A percentile compares a stretch with the other conserved stretches of the same genome.
Conservation (phyloP, 2,329 filamentous ascomycete species). For the Ophiognomonia clavigignenti-juglandacearum region DNA sequence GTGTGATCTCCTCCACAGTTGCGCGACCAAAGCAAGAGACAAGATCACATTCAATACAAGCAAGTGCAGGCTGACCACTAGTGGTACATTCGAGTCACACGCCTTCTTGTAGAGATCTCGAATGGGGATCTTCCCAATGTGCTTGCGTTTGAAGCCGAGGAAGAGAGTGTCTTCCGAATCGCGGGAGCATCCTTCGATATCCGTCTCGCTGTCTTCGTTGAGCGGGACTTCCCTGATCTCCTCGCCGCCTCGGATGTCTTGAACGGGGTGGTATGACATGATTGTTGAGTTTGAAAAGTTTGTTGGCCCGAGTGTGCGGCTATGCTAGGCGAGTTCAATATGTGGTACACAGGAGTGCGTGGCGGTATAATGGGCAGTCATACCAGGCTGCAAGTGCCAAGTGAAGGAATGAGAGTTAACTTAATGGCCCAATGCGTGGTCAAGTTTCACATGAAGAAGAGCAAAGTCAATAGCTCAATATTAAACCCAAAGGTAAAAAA, state of each 20-base stretch:
- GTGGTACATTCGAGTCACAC: neutral
- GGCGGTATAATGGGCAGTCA: no score
- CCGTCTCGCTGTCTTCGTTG: constrained; percentile 3
- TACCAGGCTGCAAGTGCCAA: no score
- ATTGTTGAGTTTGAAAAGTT: neutral
- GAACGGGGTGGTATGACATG: constrained; percentile 5
- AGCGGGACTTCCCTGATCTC: constrained; percentile 4
- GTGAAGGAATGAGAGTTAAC: no score
- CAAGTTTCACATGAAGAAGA: no score
- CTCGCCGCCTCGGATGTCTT: neutral
- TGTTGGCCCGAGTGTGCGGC: no score
- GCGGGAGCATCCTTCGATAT: neutral
- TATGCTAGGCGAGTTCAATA: no score
- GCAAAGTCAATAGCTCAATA: no score
- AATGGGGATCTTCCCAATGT: neutral
- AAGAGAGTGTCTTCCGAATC: neutral
- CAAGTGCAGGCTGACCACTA: constrained; percentile 6
- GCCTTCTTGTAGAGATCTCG: constrained; percentile 1
- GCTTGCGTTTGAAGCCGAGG: neutral
- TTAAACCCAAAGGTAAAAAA: no score
- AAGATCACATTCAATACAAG: neutral
- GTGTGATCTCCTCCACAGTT: neutral
- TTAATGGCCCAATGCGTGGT: no score
- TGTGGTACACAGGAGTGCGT: no score
- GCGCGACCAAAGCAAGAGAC: neutral